phyloP scores from a whole-genome alignment of 148 eudicot species.

The Chenopodium quinoa region DNA sequence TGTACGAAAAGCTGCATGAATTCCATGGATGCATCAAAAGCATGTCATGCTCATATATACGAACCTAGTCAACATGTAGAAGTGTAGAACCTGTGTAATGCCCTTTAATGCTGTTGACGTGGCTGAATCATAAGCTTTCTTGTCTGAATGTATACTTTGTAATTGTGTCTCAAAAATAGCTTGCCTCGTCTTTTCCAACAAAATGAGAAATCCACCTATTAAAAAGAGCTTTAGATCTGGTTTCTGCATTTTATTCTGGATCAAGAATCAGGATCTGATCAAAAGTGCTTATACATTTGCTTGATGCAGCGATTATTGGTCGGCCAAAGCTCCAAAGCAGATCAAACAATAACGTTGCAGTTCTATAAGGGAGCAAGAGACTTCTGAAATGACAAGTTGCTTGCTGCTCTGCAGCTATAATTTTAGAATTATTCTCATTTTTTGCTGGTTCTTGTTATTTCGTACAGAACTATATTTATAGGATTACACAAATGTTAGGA shows the following conservation, averaged over 20 bases:
- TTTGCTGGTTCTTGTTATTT: slow-evolving; percentile 13
- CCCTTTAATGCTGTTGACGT: neutral
- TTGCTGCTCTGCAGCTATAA: slow-evolving; percentile 11
- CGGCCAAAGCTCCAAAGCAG: slow-evolving; percentile 8
- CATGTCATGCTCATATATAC: neutral
- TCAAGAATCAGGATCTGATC: slow-evolving; percentile 7
- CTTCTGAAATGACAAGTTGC: slow-evolving; percentile 10
- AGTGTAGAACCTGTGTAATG: neutral
- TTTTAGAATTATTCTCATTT: neutral
- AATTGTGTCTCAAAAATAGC: neutral
- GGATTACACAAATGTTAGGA: slow-evolving; percentile 6
- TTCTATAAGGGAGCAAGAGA: slow-evolving; percentile 13
- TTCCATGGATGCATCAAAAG: neutral
- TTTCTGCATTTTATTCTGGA: neutral
- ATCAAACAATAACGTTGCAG: slow-evolving; percentile 18
- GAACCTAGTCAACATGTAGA: neutral
- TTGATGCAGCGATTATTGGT: slow-evolving; percentile 14
- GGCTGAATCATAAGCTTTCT: neutral
- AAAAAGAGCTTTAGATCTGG: neutral
- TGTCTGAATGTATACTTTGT: neutral
- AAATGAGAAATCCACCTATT: neutral
- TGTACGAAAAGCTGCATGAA: neutral
- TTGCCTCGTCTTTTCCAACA: neutral
- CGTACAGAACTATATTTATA: neutral
- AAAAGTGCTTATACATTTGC: neutral